Conservation (phyloP, 495 filamentous ascomycete genomes). For the Amorphotheca resinae region DNA sequence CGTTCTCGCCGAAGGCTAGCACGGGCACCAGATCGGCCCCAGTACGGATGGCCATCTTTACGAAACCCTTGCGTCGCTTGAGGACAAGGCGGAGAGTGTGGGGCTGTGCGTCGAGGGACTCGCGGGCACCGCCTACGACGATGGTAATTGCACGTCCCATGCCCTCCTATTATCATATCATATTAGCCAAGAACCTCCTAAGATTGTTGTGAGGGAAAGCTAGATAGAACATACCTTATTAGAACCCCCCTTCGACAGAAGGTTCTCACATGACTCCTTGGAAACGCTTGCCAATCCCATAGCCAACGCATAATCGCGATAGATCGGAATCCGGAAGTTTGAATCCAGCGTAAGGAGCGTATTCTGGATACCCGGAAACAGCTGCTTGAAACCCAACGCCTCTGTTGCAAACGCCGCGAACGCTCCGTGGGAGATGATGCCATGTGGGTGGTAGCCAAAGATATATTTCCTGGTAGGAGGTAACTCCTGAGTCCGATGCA, state of each 20-base stretch:
- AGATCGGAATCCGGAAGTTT: constrained; percentile 90
- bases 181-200: neutral
- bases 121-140: constrained; percentile 82
- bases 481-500: constrained; percentile 74
- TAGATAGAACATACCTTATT: constrained; percentile 37
- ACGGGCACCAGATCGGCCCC: constrained; percentile 89
- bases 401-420: constrained; percentile 90
- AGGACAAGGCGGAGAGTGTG: constrained; percentile 61
- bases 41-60: constrained; percentile 82
- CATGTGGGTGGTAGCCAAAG: constrained; percentile 86
- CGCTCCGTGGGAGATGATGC: constrained; percentile 91
- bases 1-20: constrained; percentile 87
- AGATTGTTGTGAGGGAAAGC: too few relatives aligned
- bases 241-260: constrained; percentile 61
- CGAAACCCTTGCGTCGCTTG: constrained; percentile 75
- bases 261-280: constrained; percentile 77
- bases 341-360: constrained; percentile 82
- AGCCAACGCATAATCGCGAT: constrained; percentile 79
- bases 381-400: constrained; percentile 70
- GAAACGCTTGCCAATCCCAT: constrained; percentile 84
- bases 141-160: constrained; percentile 96
- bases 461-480: constrained; percentile 86
- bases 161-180: constrained; percentile 37
- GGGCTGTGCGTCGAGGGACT: constrained; percentile 79
- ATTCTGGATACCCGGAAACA: constrained; percentile 95